Conservation (phyloP, 192 early-diverging fungal genomes). For the Coemansia sp. region DNA sequence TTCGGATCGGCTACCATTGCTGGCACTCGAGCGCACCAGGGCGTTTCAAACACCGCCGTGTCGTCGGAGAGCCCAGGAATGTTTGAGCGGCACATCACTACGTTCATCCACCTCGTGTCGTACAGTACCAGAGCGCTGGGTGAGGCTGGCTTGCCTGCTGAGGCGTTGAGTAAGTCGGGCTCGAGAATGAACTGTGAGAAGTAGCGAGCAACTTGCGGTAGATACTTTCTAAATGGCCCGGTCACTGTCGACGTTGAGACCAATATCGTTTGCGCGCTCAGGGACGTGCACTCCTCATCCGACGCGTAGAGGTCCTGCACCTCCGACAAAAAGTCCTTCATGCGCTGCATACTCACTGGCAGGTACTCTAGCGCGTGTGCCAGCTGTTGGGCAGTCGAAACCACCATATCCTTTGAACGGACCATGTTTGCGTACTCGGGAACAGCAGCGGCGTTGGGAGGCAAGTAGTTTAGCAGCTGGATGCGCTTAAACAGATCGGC, state of each 20-base stretch:
- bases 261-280: slow-evolving; percentile 44
- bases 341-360: slow-evolving; percentile 44
- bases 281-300: slow-evolving; percentile 40
- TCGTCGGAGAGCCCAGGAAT: slow-evolving; percentile 38
- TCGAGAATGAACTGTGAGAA: slow-evolving; percentile 50
- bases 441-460: slow-evolving; percentile 29
- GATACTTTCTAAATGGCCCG: slow-evolving; percentile 45
- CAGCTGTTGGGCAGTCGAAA: slow-evolving; percentile 49
- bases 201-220: slow-evolving; percentile 44
- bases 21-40: slow-evolving; percentile 46
- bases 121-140: slow-evolving; percentile 53
- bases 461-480: slow-evolving; percentile 35
- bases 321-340: slow-evolving; percentile 49
- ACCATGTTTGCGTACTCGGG: slow-evolving; percentile 36
- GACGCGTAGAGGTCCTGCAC: slow-evolving; percentile 43
- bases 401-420: slow-evolving; percentile 39
- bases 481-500: slow-evolving; percentile 36
- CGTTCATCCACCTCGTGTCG: slow-evolving; percentile 52
- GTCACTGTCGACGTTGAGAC: slow-evolving; percentile 40
- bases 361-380: slow-evolving; percentile 53
- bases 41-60: slow-evolving; percentile 48
- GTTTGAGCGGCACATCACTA: slow-evolving; percentile 34
- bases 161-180: slow-evolving; percentile 21
- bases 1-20: slow-evolving; percentile 23
- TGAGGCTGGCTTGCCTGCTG: slow-evolving; percentile 21